phyloP scores from a whole-genome alignment of 192 early-diverging fungal species.

The Podila clonocystis region DNA sequence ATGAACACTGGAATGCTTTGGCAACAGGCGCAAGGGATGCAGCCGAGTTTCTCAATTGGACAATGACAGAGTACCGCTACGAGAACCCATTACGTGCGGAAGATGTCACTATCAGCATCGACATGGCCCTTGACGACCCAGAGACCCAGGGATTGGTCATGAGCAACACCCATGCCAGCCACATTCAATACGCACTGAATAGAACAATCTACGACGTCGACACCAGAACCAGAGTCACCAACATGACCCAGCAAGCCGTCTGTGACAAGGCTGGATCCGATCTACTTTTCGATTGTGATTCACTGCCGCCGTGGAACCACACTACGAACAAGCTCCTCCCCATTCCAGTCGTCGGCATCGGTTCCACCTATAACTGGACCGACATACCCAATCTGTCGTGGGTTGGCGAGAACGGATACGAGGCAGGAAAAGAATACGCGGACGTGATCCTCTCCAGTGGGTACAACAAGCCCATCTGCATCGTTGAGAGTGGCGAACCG shows the following conservation, averaged over 20 bases:
- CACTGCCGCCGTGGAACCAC: conserved; percentile 23
- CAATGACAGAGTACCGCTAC: conserved; percentile 46
- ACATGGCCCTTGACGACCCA: conserved; percentile 18
- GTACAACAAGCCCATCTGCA: conserved; percentile 7
- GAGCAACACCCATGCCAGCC: conserved; percentile 9
- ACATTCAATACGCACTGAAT: conserved; percentile 33
- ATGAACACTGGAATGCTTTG: conserved; percentile 33
- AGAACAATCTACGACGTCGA: conserved; percentile 4
- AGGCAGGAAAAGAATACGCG: conserved; percentile 23
- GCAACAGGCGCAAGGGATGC: conserved; percentile 40
- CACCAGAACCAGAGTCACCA: neutral
- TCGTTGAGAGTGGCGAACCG: conserved; percentile 20
- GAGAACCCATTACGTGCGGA: conserved; percentile 21
- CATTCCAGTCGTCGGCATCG: conserved; percentile 35
- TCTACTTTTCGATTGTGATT: neutral
- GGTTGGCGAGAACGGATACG: conserved; percentile 38
- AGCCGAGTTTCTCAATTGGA: conserved; percentile 30
- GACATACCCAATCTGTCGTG: conserved; percentile 19
- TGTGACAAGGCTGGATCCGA: conserved; percentile 6
- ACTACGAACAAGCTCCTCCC: conserved; percentile 22
- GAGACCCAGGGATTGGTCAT: conserved; percentile 25
- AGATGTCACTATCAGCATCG: conserved; percentile 15
- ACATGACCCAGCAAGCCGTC: conserved; percentile 1
- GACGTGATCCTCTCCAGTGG: conserved; percentile 6
- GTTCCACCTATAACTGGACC: conserved; percentile 12